These are phyloP conservation scores for Termitomyces sp. DNA, from an alignment of 768 basidiomycete species.

Conservation along the genomic window DNA sequence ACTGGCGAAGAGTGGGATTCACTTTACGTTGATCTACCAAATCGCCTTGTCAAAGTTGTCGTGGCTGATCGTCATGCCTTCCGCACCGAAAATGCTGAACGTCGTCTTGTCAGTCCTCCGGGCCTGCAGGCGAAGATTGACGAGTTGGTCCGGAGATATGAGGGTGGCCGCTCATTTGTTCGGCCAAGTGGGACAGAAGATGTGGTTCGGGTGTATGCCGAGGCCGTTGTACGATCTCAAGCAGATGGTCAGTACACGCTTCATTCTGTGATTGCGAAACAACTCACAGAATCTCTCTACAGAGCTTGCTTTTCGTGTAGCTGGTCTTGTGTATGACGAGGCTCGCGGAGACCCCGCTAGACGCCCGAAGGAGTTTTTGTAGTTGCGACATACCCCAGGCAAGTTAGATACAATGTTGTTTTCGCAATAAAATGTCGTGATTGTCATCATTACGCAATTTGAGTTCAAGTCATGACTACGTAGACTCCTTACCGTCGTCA, in stretches of 20 bases:
- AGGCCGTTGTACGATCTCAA: slow-evolving; percentile 67
- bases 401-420: neutral
- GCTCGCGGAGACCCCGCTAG: slow-evolving; percentile 71
- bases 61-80: slow-evolving; percentile 80
- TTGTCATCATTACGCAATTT: neutral
- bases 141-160: slow-evolving; percentile 69
- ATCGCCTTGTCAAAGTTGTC: slow-evolving; percentile 89
- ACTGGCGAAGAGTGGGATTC: slow-evolving; percentile 86
- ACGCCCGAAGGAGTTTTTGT: slow-evolving; percentile 80
- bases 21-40: slow-evolving; percentile 89
- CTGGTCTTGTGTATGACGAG: slow-evolving; percentile 80
- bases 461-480: no score
- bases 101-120: slow-evolving; percentile 73
- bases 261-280: neutral
- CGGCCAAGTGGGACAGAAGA: slow-evolving; percentile 98
- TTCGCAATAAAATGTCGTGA: neutral
- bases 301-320: slow-evolving; percentile 86
- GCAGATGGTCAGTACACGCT: slow-evolving; percentile 64
- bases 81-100: slow-evolving; percentile 91
- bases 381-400: slow-evolving; percentile 7
- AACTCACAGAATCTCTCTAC: neutral
- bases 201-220: slow-evolving; percentile 95
- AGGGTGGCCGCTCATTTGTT: slow-evolving; percentile 88
- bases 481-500: no score
- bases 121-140: slow-evolving; percentile 83